A percentile compares a stretch with the other conserved stretches of the same genome.
phyloP scores from a whole-genome alignment of 495 filamentous ascomycete genomes.

The Lepidopterella palustris region DNA sequence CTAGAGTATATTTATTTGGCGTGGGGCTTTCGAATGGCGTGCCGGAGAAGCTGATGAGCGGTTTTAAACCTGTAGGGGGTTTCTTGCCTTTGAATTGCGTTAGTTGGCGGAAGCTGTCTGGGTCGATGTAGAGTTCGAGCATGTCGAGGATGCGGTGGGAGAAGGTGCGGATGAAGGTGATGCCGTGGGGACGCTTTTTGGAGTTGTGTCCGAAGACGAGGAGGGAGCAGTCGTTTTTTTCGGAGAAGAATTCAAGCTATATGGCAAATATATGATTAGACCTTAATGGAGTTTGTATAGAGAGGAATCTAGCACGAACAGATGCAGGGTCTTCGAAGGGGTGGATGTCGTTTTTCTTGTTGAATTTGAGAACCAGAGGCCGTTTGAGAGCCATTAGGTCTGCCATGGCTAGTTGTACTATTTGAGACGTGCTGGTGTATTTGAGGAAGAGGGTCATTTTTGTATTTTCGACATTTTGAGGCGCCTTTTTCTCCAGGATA shows the following conservation, averaged over 20 bases:
- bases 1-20: conserved; percentile 65
- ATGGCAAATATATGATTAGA: no score
- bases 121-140: conserved; percentile 77
- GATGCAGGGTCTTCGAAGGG: no score
- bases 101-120: conserved; percentile 56
- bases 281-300: no score
- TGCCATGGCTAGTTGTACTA: conserved; percentile 69
- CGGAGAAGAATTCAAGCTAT: conserved; percentile 83
- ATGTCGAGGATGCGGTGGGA: conserved; percentile 83
- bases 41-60: conserved; percentile 80
- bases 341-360: conserved; percentile 89
- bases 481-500: conserved; percentile 79
- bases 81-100: conserved; percentile 76
- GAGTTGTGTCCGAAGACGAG: conserved; percentile 72
- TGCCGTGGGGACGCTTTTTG: conserved; percentile 88
- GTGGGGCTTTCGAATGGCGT: conserved; percentile 73
- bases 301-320: conserved; percentile 14
- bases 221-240: conserved; percentile 87
- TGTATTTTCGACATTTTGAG: conserved; percentile 80
- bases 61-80: conserved; percentile 74
- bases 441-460: conserved; percentile 82
- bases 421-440: conserved; percentile 69
- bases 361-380: conserved; percentile 75
- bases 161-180: conserved; percentile 81
- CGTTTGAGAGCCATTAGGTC: conserved; percentile 78